Conservation (phyloP, 2,329 filamentous ascomycete species). For the Stemphylium vesicarium region DNA sequence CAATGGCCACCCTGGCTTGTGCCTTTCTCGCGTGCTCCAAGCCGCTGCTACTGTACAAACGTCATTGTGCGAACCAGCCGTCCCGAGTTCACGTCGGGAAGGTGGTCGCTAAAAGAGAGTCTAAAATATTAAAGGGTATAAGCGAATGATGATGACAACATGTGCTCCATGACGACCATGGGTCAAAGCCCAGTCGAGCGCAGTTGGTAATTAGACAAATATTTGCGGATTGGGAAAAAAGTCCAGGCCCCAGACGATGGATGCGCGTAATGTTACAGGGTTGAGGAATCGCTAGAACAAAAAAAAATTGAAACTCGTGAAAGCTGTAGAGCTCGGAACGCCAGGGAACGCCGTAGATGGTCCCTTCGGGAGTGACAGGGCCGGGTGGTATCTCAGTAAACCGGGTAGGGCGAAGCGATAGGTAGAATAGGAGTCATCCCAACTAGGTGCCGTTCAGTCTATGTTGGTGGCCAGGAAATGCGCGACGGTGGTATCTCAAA, state of each 20-base stretch:
- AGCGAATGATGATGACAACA: conserved; percentile 38
- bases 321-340: conserved; percentile 22
- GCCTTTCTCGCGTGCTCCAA: conserved; percentile 13
- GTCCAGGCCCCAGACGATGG: conserved; percentile 7
- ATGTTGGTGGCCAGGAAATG: conserved; percentile 34
- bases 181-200: conserved; percentile 25
- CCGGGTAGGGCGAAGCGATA: conserved; percentile 33
- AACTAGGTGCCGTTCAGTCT: conserved; percentile 35
- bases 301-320: conserved; percentile 35
- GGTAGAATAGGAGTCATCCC: conserved; percentile 40
- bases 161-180: conserved; percentile 30
- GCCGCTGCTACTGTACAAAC: conserved; percentile 46
- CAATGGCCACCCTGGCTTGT: conserved; percentile 14
- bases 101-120: conserved; percentile 42
- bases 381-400: conserved; percentile 35
- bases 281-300: conserved; percentile 30
- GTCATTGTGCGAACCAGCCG: conserved; percentile 34
- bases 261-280: conserved; percentile 41
- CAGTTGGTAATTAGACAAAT: conserved; percentile 19
- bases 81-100: conserved; percentile 13
- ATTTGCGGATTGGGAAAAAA: conserved; percentile 7
- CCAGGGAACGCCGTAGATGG: conserved; percentile 27
- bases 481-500: conserved; percentile 48
- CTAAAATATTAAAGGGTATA: conserved; percentile 48
- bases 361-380: conserved; percentile 7